Conservation (phyloP, 768 basidiomycete species). For the Strobilomyces echinocephalus region DNA sequence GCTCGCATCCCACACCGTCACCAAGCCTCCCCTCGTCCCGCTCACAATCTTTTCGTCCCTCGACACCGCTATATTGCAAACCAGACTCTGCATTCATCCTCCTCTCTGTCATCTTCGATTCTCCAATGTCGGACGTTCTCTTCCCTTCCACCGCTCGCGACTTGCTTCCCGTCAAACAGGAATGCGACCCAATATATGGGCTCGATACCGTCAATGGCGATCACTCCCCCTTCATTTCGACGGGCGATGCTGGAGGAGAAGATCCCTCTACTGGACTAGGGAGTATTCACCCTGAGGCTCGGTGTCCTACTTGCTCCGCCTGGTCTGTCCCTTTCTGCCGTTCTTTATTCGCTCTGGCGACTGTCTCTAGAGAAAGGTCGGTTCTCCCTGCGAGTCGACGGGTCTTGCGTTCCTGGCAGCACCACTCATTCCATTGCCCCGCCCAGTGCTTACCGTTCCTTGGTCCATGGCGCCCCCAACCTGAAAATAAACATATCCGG, state of each 20-base stretch:
- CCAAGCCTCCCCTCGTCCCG: background rate
- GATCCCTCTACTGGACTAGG: conserved; percentile 4
- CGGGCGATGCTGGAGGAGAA: background rate
- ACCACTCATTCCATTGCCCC: too few relatives aligned
- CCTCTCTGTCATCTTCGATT: background rate
- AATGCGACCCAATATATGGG: background rate
- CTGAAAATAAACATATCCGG: too few relatives aligned
- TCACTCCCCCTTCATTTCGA: conserved; percentile 12
- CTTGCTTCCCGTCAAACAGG: background rate
- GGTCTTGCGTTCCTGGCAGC: too few relatives aligned
- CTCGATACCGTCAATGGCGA: too few relatives aligned
- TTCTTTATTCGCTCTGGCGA: too few relatives aligned
- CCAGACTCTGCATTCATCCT: background rate
- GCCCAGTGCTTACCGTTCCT: too few relatives aligned
- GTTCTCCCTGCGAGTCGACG: too few relatives aligned
- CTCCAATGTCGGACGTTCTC: background rate
- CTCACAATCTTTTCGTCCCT: background rate
- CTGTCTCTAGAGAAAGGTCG: too few relatives aligned
- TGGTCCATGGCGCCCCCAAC: too few relatives aligned
- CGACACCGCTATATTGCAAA: background rate
- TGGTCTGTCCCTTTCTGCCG: too few relatives aligned
- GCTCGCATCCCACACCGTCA: background rate
- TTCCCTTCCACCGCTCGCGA: background rate
- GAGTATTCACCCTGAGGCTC: too few relatives aligned
- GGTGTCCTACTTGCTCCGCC: too few relatives aligned